phyloP scores from a whole-genome alignment of 495 filamentous ascomycete genomes.

The Lindgomyces ingoldianus region DNA sequence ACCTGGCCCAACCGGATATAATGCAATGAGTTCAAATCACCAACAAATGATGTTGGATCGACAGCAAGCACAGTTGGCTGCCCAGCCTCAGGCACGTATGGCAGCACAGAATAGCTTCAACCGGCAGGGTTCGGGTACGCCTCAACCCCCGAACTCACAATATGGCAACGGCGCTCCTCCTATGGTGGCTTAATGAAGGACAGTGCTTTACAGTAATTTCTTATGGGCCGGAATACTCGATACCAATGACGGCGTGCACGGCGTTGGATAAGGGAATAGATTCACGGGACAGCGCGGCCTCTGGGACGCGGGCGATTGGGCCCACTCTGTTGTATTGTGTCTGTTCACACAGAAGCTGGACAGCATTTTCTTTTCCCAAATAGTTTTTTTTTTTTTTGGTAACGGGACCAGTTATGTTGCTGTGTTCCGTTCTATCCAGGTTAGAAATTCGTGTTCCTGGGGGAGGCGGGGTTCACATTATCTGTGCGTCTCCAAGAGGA shows the following conservation, averaged over 20 bases:
- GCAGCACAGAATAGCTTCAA: conserved; percentile 35
- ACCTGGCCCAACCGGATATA: conserved; percentile 25
- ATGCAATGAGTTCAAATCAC: conserved; percentile 35
- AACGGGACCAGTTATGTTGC: not conserved
- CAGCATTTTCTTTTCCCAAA: not conserved
- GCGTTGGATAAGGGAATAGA: not conserved
- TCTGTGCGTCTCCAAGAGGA: too few relatives aligned
- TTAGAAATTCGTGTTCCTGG: not conserved
- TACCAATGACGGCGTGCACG: conserved; percentile 1
- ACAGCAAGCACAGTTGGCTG: conserved; percentile 38
- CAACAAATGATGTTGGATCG: conserved; percentile 43
- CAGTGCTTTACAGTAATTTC: not conserved
- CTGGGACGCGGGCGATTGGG: not conserved
- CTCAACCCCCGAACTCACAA: conserved; percentile 29
- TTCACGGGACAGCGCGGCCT: not conserved
- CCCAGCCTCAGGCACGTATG: conserved; percentile 35
- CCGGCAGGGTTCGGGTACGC: conserved; percentile 33
- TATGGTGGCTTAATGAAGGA: conserved; percentile 21
- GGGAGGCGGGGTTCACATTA: not conserved
- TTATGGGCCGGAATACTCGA: conserved; percentile 1
- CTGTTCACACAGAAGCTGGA: not conserved
- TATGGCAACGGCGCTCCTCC: conserved; percentile 19
- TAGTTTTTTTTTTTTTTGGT: not conserved
- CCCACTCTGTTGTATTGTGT: not conserved
- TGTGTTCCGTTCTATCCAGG: conserved; percentile 2